Evolutionary conservation across 805 yeast genomes (phyloP), one percentile per base, ranked within the genome.

Genomic region (Kuraishia borneana): DNA sequence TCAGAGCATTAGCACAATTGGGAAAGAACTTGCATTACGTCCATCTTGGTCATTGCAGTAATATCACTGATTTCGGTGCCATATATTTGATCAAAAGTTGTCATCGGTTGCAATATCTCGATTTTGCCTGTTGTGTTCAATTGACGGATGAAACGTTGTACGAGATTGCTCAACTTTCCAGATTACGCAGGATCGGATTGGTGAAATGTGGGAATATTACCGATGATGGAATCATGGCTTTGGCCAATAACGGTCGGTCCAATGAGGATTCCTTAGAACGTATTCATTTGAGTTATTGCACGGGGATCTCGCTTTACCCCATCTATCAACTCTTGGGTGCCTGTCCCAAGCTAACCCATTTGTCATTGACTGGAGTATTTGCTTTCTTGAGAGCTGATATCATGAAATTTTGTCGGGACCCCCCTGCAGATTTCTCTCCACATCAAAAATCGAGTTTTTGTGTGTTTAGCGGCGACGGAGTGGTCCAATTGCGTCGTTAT

Each of bases 401-500:
- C 32, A 81, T 89, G 1, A 76, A 73, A 42, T 88, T 75, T 56
- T 88, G 96, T 54, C 77, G 97, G 20, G 83, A 79, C 6, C 92
- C 97, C 2, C 97, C 98, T 3, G 74, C 82, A 9, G 96, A 87
- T 46, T 88, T 92, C 53, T 87, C 79, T 35, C 83, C 78, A 36
- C 80, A 80, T 47, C 98, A 92, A 54, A 78, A 78, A 42, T 70
- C 77, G 17, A 68, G 83, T 32, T 89, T 92, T 50, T 89, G 97
- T 60, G 98, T 89, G 9, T 92, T 87, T 51, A 78, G 89, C 22
- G 97, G 97, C 2, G 73, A 72, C 39, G 96, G 96, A 6, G 95
- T 92, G 13, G 70, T 65, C 32, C 73, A 74, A 39, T 64, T 89
- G 41, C 70, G 96, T 41, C 75, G 72, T 27, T 78, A 81, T 51